Evolutionary conservation across 2,329 filamentous ascomycete genomes (phyloP).

Genomic region (Hymenoscyphus scutula): DNA sequence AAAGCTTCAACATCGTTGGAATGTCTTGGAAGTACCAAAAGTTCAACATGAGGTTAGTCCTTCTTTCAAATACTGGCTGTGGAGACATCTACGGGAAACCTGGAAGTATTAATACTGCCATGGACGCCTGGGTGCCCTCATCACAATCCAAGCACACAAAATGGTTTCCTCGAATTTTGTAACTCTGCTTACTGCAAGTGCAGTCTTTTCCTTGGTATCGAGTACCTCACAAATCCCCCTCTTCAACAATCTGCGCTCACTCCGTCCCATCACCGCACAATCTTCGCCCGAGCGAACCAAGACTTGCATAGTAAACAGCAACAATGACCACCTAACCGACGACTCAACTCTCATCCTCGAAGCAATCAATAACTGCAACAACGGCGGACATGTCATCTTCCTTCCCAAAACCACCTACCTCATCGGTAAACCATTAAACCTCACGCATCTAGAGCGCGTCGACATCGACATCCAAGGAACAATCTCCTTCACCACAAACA

Average conservation of each 20-base stretch:
- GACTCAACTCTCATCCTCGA: constrained; percentile 48
- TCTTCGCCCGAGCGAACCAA: constrained; percentile 14
- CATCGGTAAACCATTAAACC: constrained; percentile 56
- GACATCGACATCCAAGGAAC: constrained; percentile 58
- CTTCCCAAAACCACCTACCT: constrained; percentile 35
- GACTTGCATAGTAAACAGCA: constrained; percentile 16
- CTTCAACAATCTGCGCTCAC: constrained; percentile 13
- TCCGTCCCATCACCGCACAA: constrained; percentile 16
- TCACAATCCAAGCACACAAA: no score
- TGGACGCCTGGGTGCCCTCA: no score
- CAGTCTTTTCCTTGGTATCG: neutral
- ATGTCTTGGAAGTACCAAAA: no score
- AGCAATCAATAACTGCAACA: constrained; percentile 47
- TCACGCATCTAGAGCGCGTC: constrained; percentile 59
- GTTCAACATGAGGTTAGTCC: no score
- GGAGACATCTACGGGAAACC: no score
- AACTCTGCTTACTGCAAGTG: neutral
- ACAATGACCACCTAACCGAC: constrained; percentile 33
- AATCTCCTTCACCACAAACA: constrained; percentile 61
- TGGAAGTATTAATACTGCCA: no score
- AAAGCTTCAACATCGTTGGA: no score
- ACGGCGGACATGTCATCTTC: constrained; percentile 47
- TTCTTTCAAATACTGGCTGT: no score
- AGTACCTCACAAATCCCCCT: constrained; percentile 13
- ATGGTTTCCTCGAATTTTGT: no score